Base-by-base conservation (phyloP, 2,329 filamentous ascomycete species). In the Periconia sp. region DNA sequence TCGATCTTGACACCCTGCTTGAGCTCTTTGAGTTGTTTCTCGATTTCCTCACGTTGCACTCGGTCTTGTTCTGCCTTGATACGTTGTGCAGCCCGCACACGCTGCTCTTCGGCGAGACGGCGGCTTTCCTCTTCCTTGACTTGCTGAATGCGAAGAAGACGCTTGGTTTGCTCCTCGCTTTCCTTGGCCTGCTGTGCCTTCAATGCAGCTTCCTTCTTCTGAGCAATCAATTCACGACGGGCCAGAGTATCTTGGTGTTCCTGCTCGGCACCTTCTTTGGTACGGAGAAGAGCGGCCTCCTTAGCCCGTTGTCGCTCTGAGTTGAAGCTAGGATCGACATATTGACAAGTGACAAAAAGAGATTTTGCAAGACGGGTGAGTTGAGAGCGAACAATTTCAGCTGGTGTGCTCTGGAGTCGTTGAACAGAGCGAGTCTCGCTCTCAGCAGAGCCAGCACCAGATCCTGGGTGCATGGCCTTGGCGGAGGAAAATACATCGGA, bases 401-500 rank as follows among this genome's bases (percentile, higher is more conserved):
- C 93, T 41, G 94, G 94, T 1, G 94, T 99, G 81, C 91, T 96
- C 81, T 99, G 94, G 45, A 99, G 86, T 66, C 92, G 90, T 80
- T 99, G 94, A 37, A 97, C 90, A 47, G 90, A 89, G 68, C 89
- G 87, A 51, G 84, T 82, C 71, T 97, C 92, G 59, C 81, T 85
- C 78, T 97, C 94, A 45, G 93, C 90, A 51, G 93, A 96, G 56
- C 92, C 92, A 57, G 90, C 86, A 53, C 83, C 85, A 62, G 91
- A 92, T 59, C 92, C 92, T 59, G 90, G 83, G 76, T 96, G 91
- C 56, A 91, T 84, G 62, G 93, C 91, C 82, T 96, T 97, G 70
- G 92, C 87, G 15, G 94, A 97, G 35, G 94, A 96, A 82, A 99
- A 97, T 62, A 99, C 92, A 74, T 99, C 94, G 50, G 91, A 95